Evolutionary conservation across 2,329 filamentous ascomycete genomes (phyloP).

Genomic region (Colletotrichum sp.): DNA sequence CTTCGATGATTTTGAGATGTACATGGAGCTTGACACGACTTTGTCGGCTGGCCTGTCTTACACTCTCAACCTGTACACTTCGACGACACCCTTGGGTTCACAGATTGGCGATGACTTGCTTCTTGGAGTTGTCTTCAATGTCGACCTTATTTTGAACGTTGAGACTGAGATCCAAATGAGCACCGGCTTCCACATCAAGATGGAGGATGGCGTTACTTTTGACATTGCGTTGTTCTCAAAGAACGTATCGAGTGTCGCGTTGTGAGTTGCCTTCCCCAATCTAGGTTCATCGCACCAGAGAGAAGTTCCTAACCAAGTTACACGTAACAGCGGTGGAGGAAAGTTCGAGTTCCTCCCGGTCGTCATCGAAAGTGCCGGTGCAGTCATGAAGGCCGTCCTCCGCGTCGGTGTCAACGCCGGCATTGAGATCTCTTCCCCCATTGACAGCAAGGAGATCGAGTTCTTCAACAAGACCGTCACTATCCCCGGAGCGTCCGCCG

Average conservation of each 20-base stretch:
- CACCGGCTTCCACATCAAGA: conserved; percentile 58
- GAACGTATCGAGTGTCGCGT: conserved; percentile 49
- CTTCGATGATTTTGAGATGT: conserved; percentile 58
- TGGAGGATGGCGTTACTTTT: conserved; percentile 54
- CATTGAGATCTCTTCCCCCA: conserved; percentile 32
- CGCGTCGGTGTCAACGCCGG: conserved; percentile 52
- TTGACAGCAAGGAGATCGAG: neutral
- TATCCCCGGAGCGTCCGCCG: conserved; percentile 38
- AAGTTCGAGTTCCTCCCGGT: conserved; percentile 64
- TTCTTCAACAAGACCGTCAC: conserved; percentile 23
- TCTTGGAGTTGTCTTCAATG: conserved; percentile 47
- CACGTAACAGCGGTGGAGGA: conserved; percentile 48
- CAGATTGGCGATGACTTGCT: conserved; percentile 42
- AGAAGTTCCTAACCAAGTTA: neutral
- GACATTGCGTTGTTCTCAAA: conserved; percentile 55
- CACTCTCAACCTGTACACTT: conserved; percentile 52
- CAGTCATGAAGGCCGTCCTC: conserved; percentile 50
- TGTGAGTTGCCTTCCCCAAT: conserved; percentile 43
- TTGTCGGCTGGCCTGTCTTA: conserved; percentile 48
- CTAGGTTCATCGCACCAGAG: accelerated
- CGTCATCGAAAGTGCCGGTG: conserved; percentile 44
- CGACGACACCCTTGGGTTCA: conserved; percentile 48
- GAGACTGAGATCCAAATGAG: conserved; percentile 53
- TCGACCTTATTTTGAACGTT: conserved; percentile 57
- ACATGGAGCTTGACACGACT: conserved; percentile 49